These are phyloP conservation scores for Eurotiales sp. DNA, from an alignment of 2,329 filamentous ascomycete genomes.

Conservation along the genomic window DNA sequence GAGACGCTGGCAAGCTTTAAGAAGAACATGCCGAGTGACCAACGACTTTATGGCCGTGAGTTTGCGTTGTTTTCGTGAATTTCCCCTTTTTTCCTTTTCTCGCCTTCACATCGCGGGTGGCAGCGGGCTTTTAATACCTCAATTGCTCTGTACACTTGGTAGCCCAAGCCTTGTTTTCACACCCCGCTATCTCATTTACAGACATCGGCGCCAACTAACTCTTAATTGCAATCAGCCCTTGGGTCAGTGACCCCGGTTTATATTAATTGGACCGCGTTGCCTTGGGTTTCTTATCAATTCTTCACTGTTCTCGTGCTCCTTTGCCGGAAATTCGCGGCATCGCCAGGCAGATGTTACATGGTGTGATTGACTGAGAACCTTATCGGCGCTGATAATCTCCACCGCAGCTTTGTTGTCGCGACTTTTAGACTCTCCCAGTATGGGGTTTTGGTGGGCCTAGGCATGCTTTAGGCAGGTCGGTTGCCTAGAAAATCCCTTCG, in stretches of 20 bases:
- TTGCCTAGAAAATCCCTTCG: too few species aligned
- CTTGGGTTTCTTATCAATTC: background rate
- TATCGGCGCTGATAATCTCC: background rate
- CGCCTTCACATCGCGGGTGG: background rate
- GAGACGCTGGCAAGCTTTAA: conserved; percentile 11
- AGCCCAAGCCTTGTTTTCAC: background rate
- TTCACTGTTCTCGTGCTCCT: background rate
- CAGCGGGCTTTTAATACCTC: background rate
- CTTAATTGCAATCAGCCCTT: background rate
- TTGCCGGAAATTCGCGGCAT: background rate
- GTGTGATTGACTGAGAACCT: background rate
- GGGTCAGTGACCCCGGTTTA: background rate
- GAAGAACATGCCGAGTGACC: conserved; percentile 11
- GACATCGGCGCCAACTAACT: background rate
- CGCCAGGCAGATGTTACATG: background rate
- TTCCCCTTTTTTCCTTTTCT: background rate
- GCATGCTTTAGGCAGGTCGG: conserved; percentile 5
- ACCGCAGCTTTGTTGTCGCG: too few species aligned
- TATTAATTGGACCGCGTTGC: background rate
- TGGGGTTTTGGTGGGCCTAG: too few species aligned
- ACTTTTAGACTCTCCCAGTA: too few species aligned
- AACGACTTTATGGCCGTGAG: background rate
- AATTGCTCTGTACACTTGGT: too few species aligned
- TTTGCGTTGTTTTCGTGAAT: background rate
- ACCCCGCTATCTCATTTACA: background rate